Evolutionary conservation across 805 yeast genomes (phyloP).

Genomic region (Henningerozyma blattae): DNA sequence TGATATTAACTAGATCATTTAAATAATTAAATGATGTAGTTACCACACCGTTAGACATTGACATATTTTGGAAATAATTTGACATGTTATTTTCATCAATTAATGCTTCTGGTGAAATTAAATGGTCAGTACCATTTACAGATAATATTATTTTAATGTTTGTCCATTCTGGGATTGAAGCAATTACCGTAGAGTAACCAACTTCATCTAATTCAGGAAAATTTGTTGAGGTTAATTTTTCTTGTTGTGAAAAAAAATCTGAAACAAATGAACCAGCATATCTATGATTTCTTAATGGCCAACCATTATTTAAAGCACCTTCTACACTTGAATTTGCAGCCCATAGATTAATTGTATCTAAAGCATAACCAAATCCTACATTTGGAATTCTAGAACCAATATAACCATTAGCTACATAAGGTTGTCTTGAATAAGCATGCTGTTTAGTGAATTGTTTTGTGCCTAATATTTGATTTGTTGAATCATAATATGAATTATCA

Average conservation of each 20-base stretch:
- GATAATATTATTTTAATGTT: conserved; percentile 27
- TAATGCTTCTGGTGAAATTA: conserved; percentile 25
- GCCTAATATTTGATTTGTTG: conserved; percentile 34
- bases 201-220: conserved; percentile 58
- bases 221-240: conserved; percentile 43
- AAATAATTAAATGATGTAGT: conserved; percentile 58
- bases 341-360: conserved; percentile 38
- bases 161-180: conserved; percentile 76
- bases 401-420: conserved; percentile 75
- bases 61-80: conserved; percentile 51
- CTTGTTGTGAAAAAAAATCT: conserved; percentile 60
- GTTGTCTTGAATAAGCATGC: conserved; percentile 50
- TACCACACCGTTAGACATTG: conserved; percentile 54
- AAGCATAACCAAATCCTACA: conserved; percentile 67
- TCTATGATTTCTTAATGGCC: conserved; percentile 66
- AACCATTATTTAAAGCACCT: conserved; percentile 41
- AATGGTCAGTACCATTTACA: conserved; percentile 3
- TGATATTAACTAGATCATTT: conserved; percentile 31
- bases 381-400: conserved; percentile 75
- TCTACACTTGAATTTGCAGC: conserved; percentile 13
- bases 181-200: conserved; percentile 64
- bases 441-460: conserved; percentile 30
- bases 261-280: conserved; percentile 67
- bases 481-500: conserved; percentile 31
- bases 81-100: conserved; percentile 24